phyloP scores from a whole-genome alignment of 495 filamentous ascomycete genomes.

The Neurospora sp. region DNA sequence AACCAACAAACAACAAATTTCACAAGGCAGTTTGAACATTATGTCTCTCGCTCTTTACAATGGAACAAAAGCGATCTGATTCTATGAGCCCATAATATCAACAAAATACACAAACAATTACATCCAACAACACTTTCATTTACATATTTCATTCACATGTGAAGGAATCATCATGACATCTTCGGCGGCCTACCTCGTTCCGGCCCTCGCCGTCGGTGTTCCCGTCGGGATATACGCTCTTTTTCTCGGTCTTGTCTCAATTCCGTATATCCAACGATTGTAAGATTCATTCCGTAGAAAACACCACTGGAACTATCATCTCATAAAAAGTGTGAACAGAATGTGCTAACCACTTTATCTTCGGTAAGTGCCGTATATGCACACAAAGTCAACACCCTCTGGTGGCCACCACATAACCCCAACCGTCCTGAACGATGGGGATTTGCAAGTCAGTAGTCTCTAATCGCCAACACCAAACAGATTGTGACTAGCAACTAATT shows the following conservation, averaged over 20 bases:
- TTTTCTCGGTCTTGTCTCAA: constrained; percentile 37
- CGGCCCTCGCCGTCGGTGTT: constrained; percentile 32
- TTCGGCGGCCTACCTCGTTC: constrained; percentile 7
- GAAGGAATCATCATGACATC: background rate
- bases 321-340: background rate
- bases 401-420: constrained; percentile 51
- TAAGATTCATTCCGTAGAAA: background rate
- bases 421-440: constrained; percentile 70
- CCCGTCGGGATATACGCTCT: constrained; percentile 31
- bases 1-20: background rate
- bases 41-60: background rate
- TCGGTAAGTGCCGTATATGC: constrained; percentile 46
- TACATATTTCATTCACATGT: background rate
- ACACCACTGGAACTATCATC: background rate
- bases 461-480: background rate
- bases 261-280: constrained; percentile 41
- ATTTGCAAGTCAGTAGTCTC: constrained; percentile 56
- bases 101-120: background rate
- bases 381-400: constrained; percentile 58
- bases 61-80: background rate
- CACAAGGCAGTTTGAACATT: background rate
- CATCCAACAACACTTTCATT: background rate
- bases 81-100: background rate
- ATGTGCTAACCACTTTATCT: background rate
- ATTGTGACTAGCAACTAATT: no score